Percentiles rank a stretch among this genome's conserved stretches.
phyloP scores from a whole-genome alignment of 2,329 filamentous ascomycete genomes.

The Phyllosticta ampelicida region DNA sequence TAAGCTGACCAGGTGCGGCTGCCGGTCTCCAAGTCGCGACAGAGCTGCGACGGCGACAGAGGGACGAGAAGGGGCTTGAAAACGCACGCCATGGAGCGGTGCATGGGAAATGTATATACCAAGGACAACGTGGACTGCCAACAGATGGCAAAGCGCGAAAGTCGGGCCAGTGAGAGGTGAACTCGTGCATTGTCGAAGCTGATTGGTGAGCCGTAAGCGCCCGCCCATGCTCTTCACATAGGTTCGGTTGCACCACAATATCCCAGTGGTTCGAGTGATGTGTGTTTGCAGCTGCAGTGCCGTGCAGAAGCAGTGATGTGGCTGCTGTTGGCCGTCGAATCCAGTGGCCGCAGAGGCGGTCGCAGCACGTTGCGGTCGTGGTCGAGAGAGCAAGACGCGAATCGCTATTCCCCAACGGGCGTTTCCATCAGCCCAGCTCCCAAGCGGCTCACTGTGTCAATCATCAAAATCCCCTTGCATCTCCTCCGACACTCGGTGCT shows the following conservation, averaged over 20 bases:
- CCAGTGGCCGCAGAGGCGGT: background rate
- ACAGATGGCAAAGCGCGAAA: slow-evolving; percentile 2
- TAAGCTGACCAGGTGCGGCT: background rate
- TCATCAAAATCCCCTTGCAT: background rate
- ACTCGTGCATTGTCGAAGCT: background rate
- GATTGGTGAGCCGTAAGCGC: slow-evolving; percentile 10
- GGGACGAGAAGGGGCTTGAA: background rate
- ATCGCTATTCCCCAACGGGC: background rate
- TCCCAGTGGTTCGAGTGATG: background rate
- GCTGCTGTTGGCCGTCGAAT: background rate
- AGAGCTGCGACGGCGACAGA: slow-evolving; percentile 7
- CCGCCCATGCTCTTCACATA: slow-evolving; percentile 9
- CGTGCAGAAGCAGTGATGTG: background rate
- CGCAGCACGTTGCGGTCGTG: background rate
- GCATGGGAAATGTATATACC: slow-evolving; percentile 8
- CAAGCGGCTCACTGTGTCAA: background rate
- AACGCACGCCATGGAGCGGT: slow-evolving; percentile 4
- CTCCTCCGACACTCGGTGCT: background rate
- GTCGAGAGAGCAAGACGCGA: background rate
- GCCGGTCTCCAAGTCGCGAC: slow-evolving; percentile 1
- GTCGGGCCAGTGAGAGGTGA: slow-evolving; percentile 5
- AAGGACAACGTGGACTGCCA: background rate
- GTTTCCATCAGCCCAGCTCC: background rate
- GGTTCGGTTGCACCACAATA: slow-evolving; percentile 4
- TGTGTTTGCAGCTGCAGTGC: background rate